Percentiles rank a stretch among this genome's conserved stretches.
Conservation (phyloP, 495 filamentous ascomycete species). For the Daldinia vernicosa region DNA sequence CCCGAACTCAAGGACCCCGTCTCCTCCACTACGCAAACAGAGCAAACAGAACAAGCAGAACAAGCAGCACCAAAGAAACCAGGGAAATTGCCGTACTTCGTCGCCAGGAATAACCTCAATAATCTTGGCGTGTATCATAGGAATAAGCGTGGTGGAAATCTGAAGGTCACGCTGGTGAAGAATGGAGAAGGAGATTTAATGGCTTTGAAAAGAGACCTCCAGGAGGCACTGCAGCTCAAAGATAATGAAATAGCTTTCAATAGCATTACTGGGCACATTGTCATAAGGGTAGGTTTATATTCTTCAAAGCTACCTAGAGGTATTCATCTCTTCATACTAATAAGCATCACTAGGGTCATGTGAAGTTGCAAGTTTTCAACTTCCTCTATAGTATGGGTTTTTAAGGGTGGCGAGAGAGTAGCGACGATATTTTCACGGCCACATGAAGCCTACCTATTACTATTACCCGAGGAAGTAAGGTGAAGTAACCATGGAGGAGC, state of each 20-base stretch:
- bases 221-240: constrained; percentile 38
- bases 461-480: not conserved
- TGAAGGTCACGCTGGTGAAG: constrained; percentile 76
- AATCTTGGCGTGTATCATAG: constrained; percentile 83
- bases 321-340: constrained; percentile 9
- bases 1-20: not conserved
- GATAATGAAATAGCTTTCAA: constrained; percentile 57
- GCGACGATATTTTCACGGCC: not conserved
- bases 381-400: constrained; percentile 39
- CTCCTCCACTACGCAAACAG: constrained; percentile 4
- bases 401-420: not conserved
- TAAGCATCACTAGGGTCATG: constrained; percentile 32
- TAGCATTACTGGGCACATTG: constrained; percentile 63
- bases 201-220: constrained; percentile 59
- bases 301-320: no score
- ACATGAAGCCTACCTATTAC: no score
- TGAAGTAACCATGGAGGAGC: not conserved
- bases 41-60: constrained; percentile 6
- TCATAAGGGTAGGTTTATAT: constrained; percentile 60
- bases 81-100: constrained; percentile 69
- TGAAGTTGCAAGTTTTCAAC: constrained; percentile 29
- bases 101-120: constrained; percentile 74
- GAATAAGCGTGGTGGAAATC: constrained; percentile 78
- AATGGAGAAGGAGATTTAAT: constrained; percentile 77
- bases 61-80: constrained; percentile 19